phyloP scores from a whole-genome alignment of 2,329 filamentous ascomycete genomes.

The Claviceps paspali region DNA sequence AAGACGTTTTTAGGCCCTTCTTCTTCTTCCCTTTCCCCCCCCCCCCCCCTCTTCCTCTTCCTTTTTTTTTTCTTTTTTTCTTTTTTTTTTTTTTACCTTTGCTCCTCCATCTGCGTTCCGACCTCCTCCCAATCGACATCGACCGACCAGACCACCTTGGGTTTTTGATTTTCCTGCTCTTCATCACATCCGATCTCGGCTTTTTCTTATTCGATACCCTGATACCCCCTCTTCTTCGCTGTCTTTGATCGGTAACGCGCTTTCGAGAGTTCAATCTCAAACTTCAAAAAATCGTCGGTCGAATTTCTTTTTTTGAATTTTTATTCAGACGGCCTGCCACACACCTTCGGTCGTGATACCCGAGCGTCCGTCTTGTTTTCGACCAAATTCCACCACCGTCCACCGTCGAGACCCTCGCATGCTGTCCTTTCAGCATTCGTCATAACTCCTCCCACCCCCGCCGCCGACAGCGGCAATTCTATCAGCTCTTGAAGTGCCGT shows the following conservation, averaged over 20 bases:
- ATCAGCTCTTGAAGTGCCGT: not conserved
- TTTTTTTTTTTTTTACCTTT: not conserved
- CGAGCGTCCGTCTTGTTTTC: conserved; percentile 13
- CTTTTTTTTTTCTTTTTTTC: conserved; percentile 3
- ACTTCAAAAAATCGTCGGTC: no score
- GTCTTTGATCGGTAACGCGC: conserved; percentile 6
- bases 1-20: conserved; percentile 4
- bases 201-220: conserved; percentile 6
- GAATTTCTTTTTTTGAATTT: not conserved
- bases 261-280: no score
- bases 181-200: not conserved
- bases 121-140: no score
- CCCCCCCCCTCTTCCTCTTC: not conserved
- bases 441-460: not conserved
- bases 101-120: no score
- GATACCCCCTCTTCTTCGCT: conserved; percentile 11
- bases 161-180: no score
- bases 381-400: conserved; percentile 12
- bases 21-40: not conserved
- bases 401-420: conserved; percentile 5
- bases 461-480: conserved; percentile 2
- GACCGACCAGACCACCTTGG: no score
- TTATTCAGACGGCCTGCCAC: not conserved
- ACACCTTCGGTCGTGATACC: conserved; percentile 8
- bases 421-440: conserved; percentile 3